Base-by-base conservation (phyloP, 495 filamentous ascomycete species). In the Tuber calosporum region DNA sequence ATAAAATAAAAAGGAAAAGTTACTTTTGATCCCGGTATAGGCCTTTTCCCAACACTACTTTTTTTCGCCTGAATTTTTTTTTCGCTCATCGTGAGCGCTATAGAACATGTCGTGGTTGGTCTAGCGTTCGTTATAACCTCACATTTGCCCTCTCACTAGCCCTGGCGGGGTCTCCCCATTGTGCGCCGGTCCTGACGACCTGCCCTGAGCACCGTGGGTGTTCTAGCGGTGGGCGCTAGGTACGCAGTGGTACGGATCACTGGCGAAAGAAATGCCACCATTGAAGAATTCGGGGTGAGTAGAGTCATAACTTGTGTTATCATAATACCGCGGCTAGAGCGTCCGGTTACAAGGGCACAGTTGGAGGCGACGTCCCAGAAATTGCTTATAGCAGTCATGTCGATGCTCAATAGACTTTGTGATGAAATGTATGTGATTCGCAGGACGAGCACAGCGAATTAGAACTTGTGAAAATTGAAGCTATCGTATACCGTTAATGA, bases 311-410 rank as follows among this genome's bases (percentile, higher is more conserved):
- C 85, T 70, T 86, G 85, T n/a, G n/a, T n/a, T 69, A 86, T 86
- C 87, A 89, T 89, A 83, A 86, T 87, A 42, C 85, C 87, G 7
- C 87, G 87, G 0, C 87, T 88, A 75, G 84, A 86, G 40, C 81
- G 82, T 20, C 87, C 87, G 8, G 84, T 86, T 22, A 85, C 85
- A 71, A 84, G 89, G 69, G 89, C 85, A 39, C 84, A 83, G 72
- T 77, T 77, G 4, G 82, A 87, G 37, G 85, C 85, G 58, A 89
- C 87, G 73, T 91, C 89, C 87, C 88, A 91, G 83, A 88, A 90
- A 42, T 79, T 83, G 53, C 83, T 85, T 1, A 58, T 4, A 38
- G 20, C 75, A 43, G 42, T n/a, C n/a, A n/a, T 3, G 15, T 15
- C 42, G 5, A 6, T 20, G 11, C 13, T 43, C 15, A 20, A 1